phyloP scores from a whole-genome alignment of 176 grass and related monocot species.

The Themeda triandra region DNA sequence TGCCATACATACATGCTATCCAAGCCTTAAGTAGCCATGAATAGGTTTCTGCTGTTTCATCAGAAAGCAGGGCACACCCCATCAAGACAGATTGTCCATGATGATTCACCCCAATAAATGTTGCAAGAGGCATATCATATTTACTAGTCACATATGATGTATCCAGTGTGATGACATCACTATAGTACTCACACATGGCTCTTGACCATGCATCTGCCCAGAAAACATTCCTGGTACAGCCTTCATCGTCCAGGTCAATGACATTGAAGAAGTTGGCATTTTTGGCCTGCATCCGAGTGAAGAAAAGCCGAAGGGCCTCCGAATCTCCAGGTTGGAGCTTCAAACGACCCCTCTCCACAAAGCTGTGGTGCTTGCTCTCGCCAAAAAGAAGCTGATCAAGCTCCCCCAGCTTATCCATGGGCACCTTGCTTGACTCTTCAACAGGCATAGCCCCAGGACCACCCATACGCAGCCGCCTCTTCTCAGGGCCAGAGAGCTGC shows the following conservation, averaged over 20 bases:
- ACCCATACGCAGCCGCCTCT: conserved; percentile 55
- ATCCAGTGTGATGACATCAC: conserved; percentile 70
- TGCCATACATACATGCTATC: conserved; percentile 92
- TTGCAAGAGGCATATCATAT: conserved; percentile 86
- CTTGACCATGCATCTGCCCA: conserved; percentile 90
- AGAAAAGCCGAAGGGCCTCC: conserved; percentile 83
- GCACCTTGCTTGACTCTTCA: conserved; percentile 72
- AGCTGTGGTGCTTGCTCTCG: conserved; percentile 68
- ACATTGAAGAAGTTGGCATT: conserved; percentile 88
- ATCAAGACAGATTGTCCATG: conserved; percentile 82
- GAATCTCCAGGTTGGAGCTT: conserved; percentile 82
- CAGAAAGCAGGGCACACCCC: conserved; percentile 75
- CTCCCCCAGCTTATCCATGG: conserved; percentile 60
- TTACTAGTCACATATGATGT: conserved; percentile 71
- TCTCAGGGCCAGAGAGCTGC: conserved; percentile 60
- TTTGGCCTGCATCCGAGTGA: conserved; percentile 94
- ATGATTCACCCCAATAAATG: conserved; percentile 87
- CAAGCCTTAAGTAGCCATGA: conserved; percentile 85
- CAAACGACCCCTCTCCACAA: conserved; percentile 66
- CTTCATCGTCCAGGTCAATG: conserved; percentile 85
- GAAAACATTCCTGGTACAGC: conserved; percentile 67
- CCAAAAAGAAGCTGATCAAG: conserved; percentile 83
- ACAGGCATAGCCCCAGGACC: conserved; percentile 50
- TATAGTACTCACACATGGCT: conserved; percentile 84
- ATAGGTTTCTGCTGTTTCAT: conserved; percentile 86